These are phyloP conservation scores for Phenoliferia sp. DNA, from an alignment of 1,284 basidiomycete species.

Conservation along the genomic window DNA sequence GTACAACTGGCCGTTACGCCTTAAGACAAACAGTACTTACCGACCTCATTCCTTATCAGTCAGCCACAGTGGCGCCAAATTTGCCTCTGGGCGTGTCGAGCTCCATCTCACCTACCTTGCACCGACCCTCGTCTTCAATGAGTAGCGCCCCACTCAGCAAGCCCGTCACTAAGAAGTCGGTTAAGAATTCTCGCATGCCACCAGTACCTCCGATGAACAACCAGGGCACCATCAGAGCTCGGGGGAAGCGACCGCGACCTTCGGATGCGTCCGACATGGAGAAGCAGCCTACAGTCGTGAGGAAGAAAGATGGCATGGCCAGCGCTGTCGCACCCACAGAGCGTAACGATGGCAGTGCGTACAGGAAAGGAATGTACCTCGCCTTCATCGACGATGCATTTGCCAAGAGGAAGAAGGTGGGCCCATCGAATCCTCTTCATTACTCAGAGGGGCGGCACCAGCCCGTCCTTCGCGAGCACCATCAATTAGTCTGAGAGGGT, in stretches of 20 bases:
- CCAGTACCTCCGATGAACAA: background rate
- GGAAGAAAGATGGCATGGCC: background rate
- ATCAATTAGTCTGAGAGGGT: slow-evolving; percentile 43
- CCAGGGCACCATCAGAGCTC: background rate
- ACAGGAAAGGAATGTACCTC: slow-evolving; percentile 69
- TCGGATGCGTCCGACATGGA: slow-evolving; percentile 3
- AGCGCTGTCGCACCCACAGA: background rate
- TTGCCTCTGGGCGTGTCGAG: too few relatives aligned
- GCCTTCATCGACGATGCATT: slow-evolving; percentile 77
- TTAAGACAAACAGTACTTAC: too few relatives aligned
- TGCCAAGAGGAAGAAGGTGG: slow-evolving; percentile 63
- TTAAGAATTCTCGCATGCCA: background rate
- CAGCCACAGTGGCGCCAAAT: too few relatives aligned
- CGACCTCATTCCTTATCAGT: too few relatives aligned
- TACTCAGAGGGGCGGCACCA: background rate
- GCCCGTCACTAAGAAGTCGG: background rate
- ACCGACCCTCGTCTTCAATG: background rate
- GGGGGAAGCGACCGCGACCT: background rate
- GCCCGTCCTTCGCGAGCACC: slow-evolving; percentile 24
- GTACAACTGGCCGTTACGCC: too few relatives aligned
- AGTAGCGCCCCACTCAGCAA: background rate
- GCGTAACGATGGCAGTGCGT: background rate
- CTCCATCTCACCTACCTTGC: too few relatives aligned
- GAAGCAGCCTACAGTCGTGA: background rate
- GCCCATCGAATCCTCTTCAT: slow-evolving; percentile 34